phyloP scores from a whole-genome alignment of 108 stramenopile species.

The Nitzschia putrida region DNA sequence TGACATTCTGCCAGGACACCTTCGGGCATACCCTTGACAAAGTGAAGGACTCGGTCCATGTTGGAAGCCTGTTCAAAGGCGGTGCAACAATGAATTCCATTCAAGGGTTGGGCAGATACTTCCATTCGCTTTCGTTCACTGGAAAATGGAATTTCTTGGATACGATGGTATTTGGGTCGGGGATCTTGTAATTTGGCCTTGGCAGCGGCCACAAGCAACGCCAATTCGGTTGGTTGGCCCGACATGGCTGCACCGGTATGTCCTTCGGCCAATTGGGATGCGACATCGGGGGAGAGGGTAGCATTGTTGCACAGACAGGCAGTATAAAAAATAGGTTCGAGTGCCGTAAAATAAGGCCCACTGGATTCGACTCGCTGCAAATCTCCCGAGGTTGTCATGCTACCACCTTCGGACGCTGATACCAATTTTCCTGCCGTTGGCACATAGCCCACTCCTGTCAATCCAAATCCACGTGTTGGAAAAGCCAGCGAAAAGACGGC shows the following conservation, averaged over 20 bases:
- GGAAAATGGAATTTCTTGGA: constrained; percentile 92
- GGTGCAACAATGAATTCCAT: constrained; percentile 66
- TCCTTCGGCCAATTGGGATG: constrained; percentile 36
- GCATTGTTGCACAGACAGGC: constrained; percentile 88
- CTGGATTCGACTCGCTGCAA: constrained; percentile 8
- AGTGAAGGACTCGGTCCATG: constrained; percentile 59
- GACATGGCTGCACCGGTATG: constrained; percentile 36
- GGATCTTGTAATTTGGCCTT: constrained; percentile 86
- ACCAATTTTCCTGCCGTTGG: constrained; percentile 44
- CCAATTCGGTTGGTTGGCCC: constrained; percentile 94
- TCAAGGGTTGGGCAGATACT: constrained; percentile 78
- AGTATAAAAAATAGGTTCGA: constrained; percentile 63
- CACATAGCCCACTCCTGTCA: constrained; percentile 81
- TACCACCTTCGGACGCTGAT: constrained; percentile 16
- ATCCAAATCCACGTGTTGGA: constrained; percentile 64
- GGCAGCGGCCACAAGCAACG: constrained; percentile 77
- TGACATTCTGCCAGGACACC: constrained; percentile 78
- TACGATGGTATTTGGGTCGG: constrained; percentile 77
- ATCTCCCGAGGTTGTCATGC: constrained; percentile 10
- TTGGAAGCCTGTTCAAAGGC: constrained; percentile 61
- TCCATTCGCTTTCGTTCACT: constrained; percentile 95
- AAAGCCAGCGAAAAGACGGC: constrained; percentile 67
- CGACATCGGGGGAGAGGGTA: constrained; percentile 43
- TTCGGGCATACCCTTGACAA: constrained; percentile 96
- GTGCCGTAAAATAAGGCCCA: constrained; percentile 52